Conservation (phyloP, 306 rosid species). For the Castanospermum australe region DNA sequence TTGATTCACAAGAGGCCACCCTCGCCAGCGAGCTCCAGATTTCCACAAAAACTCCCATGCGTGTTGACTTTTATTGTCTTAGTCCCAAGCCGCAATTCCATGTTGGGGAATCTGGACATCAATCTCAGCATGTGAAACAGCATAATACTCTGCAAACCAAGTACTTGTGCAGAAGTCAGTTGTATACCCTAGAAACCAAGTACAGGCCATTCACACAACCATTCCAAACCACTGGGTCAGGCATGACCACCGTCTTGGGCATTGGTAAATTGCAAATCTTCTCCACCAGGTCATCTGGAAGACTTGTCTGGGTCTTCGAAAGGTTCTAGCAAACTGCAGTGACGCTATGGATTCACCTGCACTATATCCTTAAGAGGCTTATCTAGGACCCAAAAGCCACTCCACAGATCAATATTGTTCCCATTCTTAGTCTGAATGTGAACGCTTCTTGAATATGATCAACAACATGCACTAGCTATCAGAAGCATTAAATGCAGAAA, state of each 20-base stretch:
- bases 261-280: background rate
- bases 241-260: background rate
- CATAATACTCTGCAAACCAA: background rate
- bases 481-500: background rate
- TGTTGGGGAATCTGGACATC: background rate
- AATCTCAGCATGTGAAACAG: conserved; percentile 3
- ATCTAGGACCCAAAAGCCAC: background rate
- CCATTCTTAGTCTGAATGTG: too few relatives aligned
- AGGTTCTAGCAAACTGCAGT: background rate
- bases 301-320: background rate
- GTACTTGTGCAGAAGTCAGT: background rate
- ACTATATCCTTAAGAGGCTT: background rate
- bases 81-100: background rate
- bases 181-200: background rate
- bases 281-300: background rate
- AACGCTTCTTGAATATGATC: background rate
- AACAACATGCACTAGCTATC: background rate
- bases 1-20: background rate
- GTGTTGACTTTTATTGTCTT: background rate
- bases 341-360: background rate
- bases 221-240: background rate
- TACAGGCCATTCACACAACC: background rate
- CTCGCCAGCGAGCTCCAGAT: background rate
- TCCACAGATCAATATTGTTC: background rate
- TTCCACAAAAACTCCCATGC: background rate